Evolutionary conservation across 305 asterid genomes (phyloP).

Genomic region (Salvia sclarea): DNA sequence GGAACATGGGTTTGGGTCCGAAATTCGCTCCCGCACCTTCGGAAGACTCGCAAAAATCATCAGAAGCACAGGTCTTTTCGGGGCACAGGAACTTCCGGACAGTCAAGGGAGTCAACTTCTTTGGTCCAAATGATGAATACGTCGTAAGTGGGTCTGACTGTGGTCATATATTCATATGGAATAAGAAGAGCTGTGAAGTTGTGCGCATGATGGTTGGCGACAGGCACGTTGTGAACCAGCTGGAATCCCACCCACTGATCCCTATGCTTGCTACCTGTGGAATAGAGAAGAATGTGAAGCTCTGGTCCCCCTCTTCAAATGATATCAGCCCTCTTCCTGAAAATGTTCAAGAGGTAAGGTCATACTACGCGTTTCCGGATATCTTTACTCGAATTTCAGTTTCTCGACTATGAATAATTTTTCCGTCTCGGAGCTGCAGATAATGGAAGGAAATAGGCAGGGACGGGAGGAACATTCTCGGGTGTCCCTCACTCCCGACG

Average conservation of each 20-base stretch:
- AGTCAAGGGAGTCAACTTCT: constrained; percentile 81
- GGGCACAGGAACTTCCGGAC: constrained; percentile 80
- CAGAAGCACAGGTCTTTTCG: constrained; percentile 50
- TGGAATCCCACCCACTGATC: constrained; percentile 64
- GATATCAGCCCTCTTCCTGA: constrained; percentile 58
- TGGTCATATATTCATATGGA: constrained; percentile 81
- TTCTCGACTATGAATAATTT: neutral
- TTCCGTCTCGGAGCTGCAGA: constrained; percentile 36
- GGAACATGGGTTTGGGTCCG: constrained; percentile 64
- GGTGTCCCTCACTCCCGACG: constrained; percentile 64
- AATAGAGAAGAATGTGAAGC: constrained; percentile 62
- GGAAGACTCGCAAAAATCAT: constrained; percentile 36
- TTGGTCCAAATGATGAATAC: constrained; percentile 74
- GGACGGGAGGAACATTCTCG: constrained; percentile 62
- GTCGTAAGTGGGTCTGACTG: constrained; percentile 84
- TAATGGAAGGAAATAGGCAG: constrained; percentile 62
- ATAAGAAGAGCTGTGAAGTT: constrained; percentile 64
- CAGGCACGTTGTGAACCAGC: constrained; percentile 66
- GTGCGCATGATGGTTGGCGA: constrained; percentile 79
- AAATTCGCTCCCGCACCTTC: constrained; percentile 42
- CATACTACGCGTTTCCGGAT: neutral
- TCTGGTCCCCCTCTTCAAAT: constrained; percentile 71
- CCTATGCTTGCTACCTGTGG: constrained; percentile 84
- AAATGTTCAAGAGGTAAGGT: constrained; percentile 54
- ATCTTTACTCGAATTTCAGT: constrained; percentile 5